These are phyloP conservation scores for Amauroascus verrucosus DNA, from an alignment of 2,329 filamentous ascomycete species.

Conservation along the genomic window DNA sequence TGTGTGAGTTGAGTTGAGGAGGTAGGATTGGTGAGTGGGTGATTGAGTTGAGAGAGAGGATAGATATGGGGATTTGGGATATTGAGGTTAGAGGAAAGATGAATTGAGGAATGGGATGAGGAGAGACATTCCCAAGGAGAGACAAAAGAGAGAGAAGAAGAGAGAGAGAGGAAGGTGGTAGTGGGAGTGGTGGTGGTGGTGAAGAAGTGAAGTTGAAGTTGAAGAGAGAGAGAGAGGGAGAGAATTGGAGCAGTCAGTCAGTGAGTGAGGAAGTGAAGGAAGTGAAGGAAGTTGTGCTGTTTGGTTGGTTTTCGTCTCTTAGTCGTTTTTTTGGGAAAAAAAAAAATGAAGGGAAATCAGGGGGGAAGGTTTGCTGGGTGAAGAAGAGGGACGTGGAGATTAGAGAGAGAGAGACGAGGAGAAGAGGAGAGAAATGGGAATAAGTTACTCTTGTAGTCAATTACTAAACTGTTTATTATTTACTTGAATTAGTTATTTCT, in stretches of 20 bases:
- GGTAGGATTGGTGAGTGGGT: too few species aligned
- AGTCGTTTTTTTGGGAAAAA: too few species aligned
- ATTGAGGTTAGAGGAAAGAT: neutral
- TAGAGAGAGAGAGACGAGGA: constrained; percentile 1
- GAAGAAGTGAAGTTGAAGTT: neutral
- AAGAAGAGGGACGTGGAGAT: too few species aligned
- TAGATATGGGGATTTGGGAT: too few species aligned
- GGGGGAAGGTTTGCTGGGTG: too few species aligned
- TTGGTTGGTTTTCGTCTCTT: too few species aligned
- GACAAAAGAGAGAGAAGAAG: neutral
- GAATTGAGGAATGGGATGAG: neutral
- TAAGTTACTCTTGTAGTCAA: neutral
- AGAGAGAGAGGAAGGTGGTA: neutral
- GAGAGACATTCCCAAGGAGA: neutral
- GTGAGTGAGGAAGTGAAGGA: too few species aligned
- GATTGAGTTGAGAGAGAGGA: neutral
- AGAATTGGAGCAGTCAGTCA: neutral
- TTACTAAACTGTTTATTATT: too few species aligned
- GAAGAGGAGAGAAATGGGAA: neutral
- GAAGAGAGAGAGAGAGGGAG: neutral
- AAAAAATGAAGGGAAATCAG: too few species aligned
- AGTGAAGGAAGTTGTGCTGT: too few species aligned
- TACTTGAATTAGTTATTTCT: too few species aligned
- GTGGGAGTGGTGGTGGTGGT: neutral
- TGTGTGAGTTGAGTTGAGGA: too few species aligned